Evolutionary conservation across 2,329 filamentous ascomycete genomes (phyloP), one percentile per base, ranked within the genome.

Genomic region (Alternaria hordeiaustralica): DNA sequence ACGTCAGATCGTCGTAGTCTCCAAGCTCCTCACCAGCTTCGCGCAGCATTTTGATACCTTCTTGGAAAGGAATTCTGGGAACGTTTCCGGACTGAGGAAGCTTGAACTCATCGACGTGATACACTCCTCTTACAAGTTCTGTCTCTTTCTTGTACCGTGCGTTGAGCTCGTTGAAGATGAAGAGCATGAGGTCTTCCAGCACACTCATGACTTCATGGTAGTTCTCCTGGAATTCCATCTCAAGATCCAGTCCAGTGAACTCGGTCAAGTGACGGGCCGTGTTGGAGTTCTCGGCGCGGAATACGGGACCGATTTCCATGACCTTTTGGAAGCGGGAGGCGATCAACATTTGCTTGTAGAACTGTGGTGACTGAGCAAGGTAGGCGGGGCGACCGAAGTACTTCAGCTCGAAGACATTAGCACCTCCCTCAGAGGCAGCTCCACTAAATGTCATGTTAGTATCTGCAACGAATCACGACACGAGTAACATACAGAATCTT

Each of bases 371-470:
- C 79, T 94, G 92, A 6, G 92, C 92, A 20, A 96, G 85, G 78
- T 85, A 96, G 1, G 93, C 95, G 69, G 91, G 88, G 75, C 91
- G 88, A 70, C 91, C 92, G 80, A 98, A 98, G 83, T 98, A 98
- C 46, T 90, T 90, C 71, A 98, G 85, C 72, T 90, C 87, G 81
- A 99, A 98, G 44, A 98, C 95, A 78, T 95, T 96, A 71, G 90
- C 90, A 69, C 96, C 96, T 74, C 96, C 95, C 83, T 99, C 96
- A 5, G 93, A 96, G 5, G 96, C 92, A 13, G 95, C 92, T 54
- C 91, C 94, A 59, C 61, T 63, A 18, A 2, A 18, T 30, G 6
- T 5, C 13, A 21, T 23, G 15, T 63, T 23, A 63, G 61, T 23
- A 26, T 18, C 5, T n/a, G 5, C 10, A 25, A 3, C 11, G 15